A percentile compares a stretch with the other conserved stretches of the same genome.
phyloP scores from a whole-genome alignment of 768 basidiomycete genomes.

The Hysterangium stoloniferum region DNA sequence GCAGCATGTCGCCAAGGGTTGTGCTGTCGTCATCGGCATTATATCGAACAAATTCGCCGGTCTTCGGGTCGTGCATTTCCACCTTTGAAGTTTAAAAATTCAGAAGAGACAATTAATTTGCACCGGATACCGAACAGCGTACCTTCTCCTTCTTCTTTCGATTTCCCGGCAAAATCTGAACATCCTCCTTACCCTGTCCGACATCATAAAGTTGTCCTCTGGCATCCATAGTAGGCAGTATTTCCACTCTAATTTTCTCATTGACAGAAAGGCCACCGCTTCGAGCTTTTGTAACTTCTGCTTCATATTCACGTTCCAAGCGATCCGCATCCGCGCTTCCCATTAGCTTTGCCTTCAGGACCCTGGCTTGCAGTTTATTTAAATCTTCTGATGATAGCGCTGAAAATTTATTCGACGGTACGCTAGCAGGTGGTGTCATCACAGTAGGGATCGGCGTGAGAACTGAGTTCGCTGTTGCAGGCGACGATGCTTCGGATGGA shows the following conservation, averaged over 20 bases:
- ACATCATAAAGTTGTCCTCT: conserved; percentile 85
- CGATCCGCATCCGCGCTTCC: conserved; percentile 65
- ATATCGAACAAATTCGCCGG: conserved; percentile 81
- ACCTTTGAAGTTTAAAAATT: conserved; percentile 37
- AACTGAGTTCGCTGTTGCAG: conserved; percentile 49
- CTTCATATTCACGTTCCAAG: conserved; percentile 83
- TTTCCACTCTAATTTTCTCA: conserved; percentile 52
- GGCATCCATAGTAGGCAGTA: conserved; percentile 84
- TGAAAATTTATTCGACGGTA: conserved; percentile 30
- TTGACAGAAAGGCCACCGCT: conserved; percentile 33
- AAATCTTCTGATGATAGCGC: conserved; percentile 69
- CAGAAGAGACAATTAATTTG: conserved; percentile 1
- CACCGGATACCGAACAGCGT: too few relatives aligned
- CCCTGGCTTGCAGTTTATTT: conserved; percentile 89
- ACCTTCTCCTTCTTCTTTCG: conserved; percentile 73
- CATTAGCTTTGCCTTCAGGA: conserved; percentile 86
- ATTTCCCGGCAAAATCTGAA: conserved; percentile 50
- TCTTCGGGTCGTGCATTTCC: conserved; percentile 84
- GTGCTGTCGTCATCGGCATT: conserved; percentile 87
- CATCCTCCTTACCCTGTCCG: conserved; percentile 64
- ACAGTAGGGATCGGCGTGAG: conserved; percentile 88
- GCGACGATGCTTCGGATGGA: conserved; percentile 41
- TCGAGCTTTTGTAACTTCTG: conserved; percentile 45
- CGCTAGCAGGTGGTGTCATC: conserved; percentile 58
- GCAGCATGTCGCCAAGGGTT: conserved; percentile 84